Evolutionary conservation across 176 grass and related monocot genomes (phyloP).

Genomic region (Stipa capillata): DNA sequence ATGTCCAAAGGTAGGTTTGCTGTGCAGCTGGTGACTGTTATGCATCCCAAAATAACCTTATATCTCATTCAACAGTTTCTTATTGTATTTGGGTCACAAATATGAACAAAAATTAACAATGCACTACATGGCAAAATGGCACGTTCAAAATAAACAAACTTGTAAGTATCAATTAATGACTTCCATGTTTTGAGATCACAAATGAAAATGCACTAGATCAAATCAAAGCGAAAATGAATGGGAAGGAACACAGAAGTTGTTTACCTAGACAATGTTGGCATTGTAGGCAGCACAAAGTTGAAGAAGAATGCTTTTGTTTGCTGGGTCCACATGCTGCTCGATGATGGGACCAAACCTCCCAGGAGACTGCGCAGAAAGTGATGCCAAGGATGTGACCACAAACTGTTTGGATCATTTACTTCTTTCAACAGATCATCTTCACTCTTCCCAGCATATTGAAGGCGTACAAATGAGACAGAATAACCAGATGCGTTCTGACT

Average conservation of each 20-base stretch:
- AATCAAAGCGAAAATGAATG: background rate
- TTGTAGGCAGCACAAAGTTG: conserved; percentile 81
- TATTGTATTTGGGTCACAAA: background rate
- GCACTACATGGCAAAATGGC: background rate
- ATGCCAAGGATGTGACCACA: conserved; percentile 61
- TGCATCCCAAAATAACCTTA: background rate
- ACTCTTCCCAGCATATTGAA: conserved; percentile 85
- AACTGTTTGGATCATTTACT: conserved; percentile 79
- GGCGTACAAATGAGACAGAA: conserved; percentile 80
- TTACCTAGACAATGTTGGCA: conserved; percentile 84
- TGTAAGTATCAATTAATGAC: background rate
- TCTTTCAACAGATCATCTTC: conserved; percentile 91
- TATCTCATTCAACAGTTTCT: background rate
- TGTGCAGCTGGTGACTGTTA: background rate
- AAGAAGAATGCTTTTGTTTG: conserved; percentile 70
- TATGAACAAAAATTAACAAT: background rate
- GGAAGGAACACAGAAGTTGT: background rate
- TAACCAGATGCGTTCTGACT: conserved; percentile 60
- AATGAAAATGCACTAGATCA: background rate
- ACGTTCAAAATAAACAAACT: background rate
- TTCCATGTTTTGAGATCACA: background rate
- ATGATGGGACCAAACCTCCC: conserved; percentile 73
- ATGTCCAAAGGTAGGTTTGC: background rate
- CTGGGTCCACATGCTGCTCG: conserved; percentile 62
- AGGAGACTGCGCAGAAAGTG: conserved; percentile 64